Conservation (phyloP, 345 rosid species). For the Draba incana region DNA sequence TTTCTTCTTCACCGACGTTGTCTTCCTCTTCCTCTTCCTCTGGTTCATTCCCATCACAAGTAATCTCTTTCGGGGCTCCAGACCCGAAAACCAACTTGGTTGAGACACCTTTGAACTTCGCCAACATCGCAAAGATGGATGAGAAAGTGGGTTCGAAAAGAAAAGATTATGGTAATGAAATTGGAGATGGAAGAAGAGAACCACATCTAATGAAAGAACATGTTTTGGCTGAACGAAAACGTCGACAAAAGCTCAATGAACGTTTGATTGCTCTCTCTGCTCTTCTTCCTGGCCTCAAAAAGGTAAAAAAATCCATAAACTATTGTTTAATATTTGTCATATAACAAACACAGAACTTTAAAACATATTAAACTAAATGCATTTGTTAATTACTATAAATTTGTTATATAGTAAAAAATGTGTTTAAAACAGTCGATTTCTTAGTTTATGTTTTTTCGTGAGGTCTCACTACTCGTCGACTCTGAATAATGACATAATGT, state of each 20-base stretch:
- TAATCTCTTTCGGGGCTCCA: slow-evolving; percentile 36
- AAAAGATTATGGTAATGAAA: slow-evolving; percentile 27
- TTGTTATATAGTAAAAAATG: neutral
- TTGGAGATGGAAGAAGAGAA: slow-evolving; percentile 35
- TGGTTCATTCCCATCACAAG: neutral
- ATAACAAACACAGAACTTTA: no score
- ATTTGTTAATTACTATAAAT: no score
- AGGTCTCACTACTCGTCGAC: neutral
- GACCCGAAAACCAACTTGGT: slow-evolving; percentile 14
- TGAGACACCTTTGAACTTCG: slow-evolving; percentile 35
- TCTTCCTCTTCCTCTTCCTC: slow-evolving; percentile 31
- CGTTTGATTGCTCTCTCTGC: slow-evolving; percentile 78
- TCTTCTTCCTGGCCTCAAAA: slow-evolving; percentile 79
- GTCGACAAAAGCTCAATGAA: slow-evolving; percentile 80
- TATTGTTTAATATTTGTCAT: no score
- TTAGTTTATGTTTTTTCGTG: neutral
- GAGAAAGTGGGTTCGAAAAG: slow-evolving; percentile 18
- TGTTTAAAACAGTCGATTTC: neutral
- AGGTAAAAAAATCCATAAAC: slow-evolving; percentile 32
- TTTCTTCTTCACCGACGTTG: slow-evolving; percentile 17
- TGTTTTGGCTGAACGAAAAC: slow-evolving; percentile 83
- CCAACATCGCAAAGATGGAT: slow-evolving; percentile 19
- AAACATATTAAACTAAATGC: neutral
- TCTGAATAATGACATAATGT: neutral
- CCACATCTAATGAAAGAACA: slow-evolving; percentile 57